Base-by-base conservation (phyloP, 768 basidiomycete genomes). In the Gloeostereum incarnatum region DNA sequence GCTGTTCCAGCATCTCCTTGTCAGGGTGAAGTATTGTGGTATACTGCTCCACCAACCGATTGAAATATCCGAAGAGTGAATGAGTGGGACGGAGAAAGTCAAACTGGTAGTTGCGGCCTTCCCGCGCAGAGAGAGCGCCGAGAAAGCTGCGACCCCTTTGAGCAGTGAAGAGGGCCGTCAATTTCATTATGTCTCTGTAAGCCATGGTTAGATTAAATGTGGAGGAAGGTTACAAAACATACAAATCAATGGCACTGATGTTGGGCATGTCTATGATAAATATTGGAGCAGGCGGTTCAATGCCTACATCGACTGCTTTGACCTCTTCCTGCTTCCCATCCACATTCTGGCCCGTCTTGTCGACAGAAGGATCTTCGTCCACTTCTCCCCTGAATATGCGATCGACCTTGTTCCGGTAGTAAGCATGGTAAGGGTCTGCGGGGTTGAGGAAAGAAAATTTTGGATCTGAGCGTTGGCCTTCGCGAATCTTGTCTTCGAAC, bases 361-460 rank as follows among this genome's bases (percentile, higher is more conserved):
- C 65, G 11, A 67, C 69, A 50, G 65, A 46, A 1, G 53, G 50
- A 21, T 83, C 86, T 26, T 87, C 87, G 10, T 74, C 66, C 6
- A 75, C 53, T 52, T 88, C 84, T 14, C 90, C 91, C 5, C 76
- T 76, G 37, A 74, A 63, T 45, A 91, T 75, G 55, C 78, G 80
- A 34, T 91, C 88, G 65, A 94, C 77, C 54, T 85, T 79, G 67
- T 93, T 78, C 55, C 87, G 80, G 57, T 99, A 99, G 65, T 99
- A 98, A 44, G 88, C 88, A 80, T 98, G 90, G 66, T 96, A 99
- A 47, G 96, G 90, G 70, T 99, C 96, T 35, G 78, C 77, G 45
- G 89, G 82, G 66, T 94, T 94, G 59, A 99, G 75, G 70, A 99
- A 99, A 41, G 94, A 91, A 71, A 98, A 99, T 65, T 96, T 94